These are phyloP conservation scores for Ogataea nitratoaversa DNA, from an alignment of 805 yeast species.

Conservation along the genomic window DNA sequence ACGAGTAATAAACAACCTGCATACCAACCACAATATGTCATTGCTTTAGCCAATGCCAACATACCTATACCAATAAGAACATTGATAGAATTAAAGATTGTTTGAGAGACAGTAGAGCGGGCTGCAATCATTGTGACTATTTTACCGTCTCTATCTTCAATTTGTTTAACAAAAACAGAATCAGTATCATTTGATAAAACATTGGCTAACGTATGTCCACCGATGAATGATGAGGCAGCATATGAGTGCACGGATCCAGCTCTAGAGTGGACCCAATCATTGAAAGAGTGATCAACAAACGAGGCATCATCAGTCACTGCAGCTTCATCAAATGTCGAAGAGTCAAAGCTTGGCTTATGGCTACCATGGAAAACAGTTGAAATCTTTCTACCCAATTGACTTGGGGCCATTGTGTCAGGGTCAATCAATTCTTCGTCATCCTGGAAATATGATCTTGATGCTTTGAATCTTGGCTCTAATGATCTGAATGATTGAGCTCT, in stretches of 20 bases:
- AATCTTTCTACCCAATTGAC: constrained; percentile 57
- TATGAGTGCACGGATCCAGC: constrained; percentile 26
- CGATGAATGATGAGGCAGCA: constrained; percentile 17
- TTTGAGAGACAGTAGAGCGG: constrained; percentile 73
- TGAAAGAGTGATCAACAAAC: constrained; percentile 31
- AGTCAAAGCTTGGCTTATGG: constrained; percentile 15
- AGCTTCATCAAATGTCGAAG: constrained; percentile 31
- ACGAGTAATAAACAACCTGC: constrained; percentile 57
- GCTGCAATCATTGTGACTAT: constrained; percentile 71
- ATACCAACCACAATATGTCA: constrained; percentile 61
- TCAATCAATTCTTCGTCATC: constrained; percentile 64
- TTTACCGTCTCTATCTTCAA: constrained; percentile 69
- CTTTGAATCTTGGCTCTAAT: constrained; percentile 50
- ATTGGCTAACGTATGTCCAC: constrained; percentile 13
- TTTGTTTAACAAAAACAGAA: constrained; percentile 36
- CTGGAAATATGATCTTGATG: constrained; percentile 59
- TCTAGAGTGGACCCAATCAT: constrained; percentile 24
- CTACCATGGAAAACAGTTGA: constrained; percentile 42
- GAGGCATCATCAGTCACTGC: constrained; percentile 39
- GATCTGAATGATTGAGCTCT: constrained; percentile 72
- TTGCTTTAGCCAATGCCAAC: constrained; percentile 61
- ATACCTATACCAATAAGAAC: constrained; percentile 67
- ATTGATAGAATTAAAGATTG: constrained; percentile 63
- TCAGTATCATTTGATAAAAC: constrained; percentile 25
- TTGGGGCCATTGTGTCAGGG: constrained; percentile 64